Percentiles rank a stretch among this genome's conserved stretches.
Evolutionary conservation across 2,329 filamentous ascomycete genomes (phyloP).

Genomic region (Hypoxylon sp.): DNA sequence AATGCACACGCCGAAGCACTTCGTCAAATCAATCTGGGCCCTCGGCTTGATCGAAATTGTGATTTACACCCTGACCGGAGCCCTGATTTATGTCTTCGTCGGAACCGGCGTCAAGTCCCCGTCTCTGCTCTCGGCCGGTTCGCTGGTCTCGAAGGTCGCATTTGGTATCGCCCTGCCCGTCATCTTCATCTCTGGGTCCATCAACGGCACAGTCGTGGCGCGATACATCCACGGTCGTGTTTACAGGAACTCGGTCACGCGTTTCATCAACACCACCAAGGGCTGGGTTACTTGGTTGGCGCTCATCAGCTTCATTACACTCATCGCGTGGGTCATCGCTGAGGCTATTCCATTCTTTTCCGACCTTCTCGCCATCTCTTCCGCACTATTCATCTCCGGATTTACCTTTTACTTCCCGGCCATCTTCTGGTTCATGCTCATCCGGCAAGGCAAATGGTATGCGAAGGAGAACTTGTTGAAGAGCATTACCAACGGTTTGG

Average conservation of each 20-base stretch:
- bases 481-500: constrained; percentile 46
- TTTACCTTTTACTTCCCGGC: constrained; percentile 59
- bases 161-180: constrained; percentile 75
- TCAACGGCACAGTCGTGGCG: constrained; percentile 71
- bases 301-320: constrained; percentile 71
- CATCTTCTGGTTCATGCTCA: constrained; percentile 56
- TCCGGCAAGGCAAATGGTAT: constrained; percentile 52
- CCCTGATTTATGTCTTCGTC: constrained; percentile 74
- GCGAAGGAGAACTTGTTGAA: constrained; percentile 50
- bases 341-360: constrained; percentile 82
- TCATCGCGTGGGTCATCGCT: constrained; percentile 79
- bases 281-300: constrained; percentile 67
- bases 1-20: constrained; percentile 59
- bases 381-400: constrained; percentile 67
- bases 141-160: constrained; percentile 69
- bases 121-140: constrained; percentile 71
- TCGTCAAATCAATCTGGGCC: constrained; percentile 62
- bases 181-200: constrained; percentile 75
- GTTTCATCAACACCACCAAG: constrained; percentile 55
- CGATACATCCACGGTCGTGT: constrained; percentile 56
- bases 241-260: constrained; percentile 52
- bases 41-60: constrained; percentile 69
- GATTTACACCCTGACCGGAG: constrained; percentile 73
- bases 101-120: constrained; percentile 71
- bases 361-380: constrained; percentile 71